Conservation (phyloP, 495 filamentous ascomycete species). For the Chaetomium fimeti region DNA sequence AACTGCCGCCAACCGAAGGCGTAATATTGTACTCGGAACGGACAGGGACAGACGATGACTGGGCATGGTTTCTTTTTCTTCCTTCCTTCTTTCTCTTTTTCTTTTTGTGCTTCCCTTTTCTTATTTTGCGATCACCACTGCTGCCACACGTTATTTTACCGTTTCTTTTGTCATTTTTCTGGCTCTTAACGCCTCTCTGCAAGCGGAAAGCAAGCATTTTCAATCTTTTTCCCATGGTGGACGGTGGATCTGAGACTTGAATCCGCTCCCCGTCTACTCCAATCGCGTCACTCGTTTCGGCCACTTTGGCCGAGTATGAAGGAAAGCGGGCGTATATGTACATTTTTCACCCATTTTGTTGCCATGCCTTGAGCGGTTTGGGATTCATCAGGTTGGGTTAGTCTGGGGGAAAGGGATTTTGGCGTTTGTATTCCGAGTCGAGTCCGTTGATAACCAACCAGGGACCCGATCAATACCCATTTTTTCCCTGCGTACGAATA, state of each 20-base stretch:
- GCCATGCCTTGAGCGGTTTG: background rate
- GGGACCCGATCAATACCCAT: background rate
- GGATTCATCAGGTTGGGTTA: constrained; percentile 5
- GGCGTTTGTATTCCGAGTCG: constrained; percentile 7
- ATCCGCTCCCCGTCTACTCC: background rate
- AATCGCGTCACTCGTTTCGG: constrained; percentile 4
- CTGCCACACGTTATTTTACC: too few species aligned
- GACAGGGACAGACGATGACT: constrained; percentile 12
- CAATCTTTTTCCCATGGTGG: background rate
- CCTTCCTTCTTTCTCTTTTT: constrained; percentile 5
- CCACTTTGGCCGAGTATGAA: background rate
- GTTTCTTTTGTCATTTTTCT: background rate
- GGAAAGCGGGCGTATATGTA: constrained; percentile 12
- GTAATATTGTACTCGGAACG: constrained; percentile 8
- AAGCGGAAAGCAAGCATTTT: constrained; percentile 4
- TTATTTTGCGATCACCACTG: too few species aligned
- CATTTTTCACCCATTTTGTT: background rate
- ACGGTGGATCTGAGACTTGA: background rate
- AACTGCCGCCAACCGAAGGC: background rate
- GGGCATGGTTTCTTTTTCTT: constrained; percentile 7
- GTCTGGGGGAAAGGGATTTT: background rate
- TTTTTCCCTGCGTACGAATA: constrained; percentile 1
- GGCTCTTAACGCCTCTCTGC: constrained; percentile 7
- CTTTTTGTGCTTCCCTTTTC: background rate
- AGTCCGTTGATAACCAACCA: background rate